These are phyloP conservation scores for Lathyrus tuberosus DNA, from an alignment of 306 rosid genomes.

Conservation along the genomic window DNA sequence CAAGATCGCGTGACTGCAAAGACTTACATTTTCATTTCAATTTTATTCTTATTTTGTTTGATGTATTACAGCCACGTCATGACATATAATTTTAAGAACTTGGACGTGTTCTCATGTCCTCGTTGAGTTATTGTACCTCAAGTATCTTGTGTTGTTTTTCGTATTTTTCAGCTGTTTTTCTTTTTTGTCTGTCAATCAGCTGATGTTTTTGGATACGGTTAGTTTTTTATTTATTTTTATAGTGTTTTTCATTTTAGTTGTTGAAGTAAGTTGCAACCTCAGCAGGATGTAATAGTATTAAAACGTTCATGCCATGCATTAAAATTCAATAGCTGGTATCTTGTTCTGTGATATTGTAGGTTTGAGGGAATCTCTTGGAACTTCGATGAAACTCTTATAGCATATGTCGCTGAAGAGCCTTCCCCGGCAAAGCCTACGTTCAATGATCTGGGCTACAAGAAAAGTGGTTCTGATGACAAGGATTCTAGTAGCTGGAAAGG, in stretches of 20 bases:
- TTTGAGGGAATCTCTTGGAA: constrained; percentile 96
- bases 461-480: constrained; percentile 60
- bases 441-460: constrained; percentile 65
- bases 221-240: too few relatives aligned
- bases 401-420: constrained; percentile 93
- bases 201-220: background rate
- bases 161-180: background rate
- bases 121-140: background rate
- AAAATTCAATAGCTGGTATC: background rate
- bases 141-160: background rate
- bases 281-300: too few relatives aligned
- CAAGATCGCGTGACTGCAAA: background rate
- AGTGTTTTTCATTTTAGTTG: too few relatives aligned
- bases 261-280: too few relatives aligned
- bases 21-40: background rate
- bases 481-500: constrained; percentile 77
- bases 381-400: constrained; percentile 69
- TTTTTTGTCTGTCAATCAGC: background rate
- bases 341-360: constrained; percentile 55
- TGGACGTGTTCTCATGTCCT: background rate
- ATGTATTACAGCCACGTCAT: background rate
- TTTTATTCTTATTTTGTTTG: background rate
- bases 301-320: too few relatives aligned
- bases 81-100: background rate
- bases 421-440: constrained; percentile 81